These are phyloP conservation scores for Penicillium sp. DNA, from an alignment of 2,329 filamentous ascomycete genomes.

Conservation along the genomic window DNA sequence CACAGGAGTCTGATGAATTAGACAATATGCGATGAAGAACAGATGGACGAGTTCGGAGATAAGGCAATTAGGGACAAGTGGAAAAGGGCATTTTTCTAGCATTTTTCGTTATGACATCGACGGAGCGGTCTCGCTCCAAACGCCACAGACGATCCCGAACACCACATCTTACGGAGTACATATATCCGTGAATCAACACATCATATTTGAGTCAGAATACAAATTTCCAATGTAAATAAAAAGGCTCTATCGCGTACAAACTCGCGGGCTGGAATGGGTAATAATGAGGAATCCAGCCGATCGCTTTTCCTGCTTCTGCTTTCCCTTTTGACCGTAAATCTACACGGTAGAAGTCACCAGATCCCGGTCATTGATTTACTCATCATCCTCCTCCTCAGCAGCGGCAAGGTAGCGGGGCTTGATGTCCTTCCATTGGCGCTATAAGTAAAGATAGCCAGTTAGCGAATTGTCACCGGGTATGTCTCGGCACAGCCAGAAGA, in stretches of 20 bases:
- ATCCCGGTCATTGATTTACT: constrained; percentile 25
- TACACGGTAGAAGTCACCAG: constrained; percentile 9
- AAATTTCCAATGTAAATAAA: constrained; percentile 16
- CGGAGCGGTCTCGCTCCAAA: constrained; percentile 21
- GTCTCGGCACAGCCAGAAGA: not conserved
- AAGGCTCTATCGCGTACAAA: constrained; percentile 26
- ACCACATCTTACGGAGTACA: not conserved
- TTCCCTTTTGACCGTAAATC: constrained; percentile 17
- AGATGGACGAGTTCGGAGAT: not conserved
- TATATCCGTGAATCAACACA: not conserved
- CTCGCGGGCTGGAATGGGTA: constrained; percentile 20
- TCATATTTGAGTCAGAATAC: constrained; percentile 17
- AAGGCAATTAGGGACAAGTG: not conserved
- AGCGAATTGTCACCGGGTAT: constrained; percentile 11
- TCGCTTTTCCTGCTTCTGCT: constrained; percentile 17
- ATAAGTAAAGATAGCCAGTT: constrained; percentile 17
- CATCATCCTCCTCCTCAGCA: constrained; percentile 59
- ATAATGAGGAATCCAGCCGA: constrained; percentile 18
- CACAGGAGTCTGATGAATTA: not conserved
- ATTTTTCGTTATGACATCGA: constrained; percentile 28
- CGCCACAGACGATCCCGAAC: constrained; percentile 19
- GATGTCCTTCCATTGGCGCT: constrained; percentile 99
- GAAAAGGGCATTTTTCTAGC: not conserved
- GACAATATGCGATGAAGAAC: not conserved
- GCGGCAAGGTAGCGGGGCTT: constrained; percentile 80